Percentiles rank a stretch among this genome's conserved stretches.
Conservation (phyloP, 2,329 filamentous ascomycete species). For the Drechslerella dactyloides region DNA sequence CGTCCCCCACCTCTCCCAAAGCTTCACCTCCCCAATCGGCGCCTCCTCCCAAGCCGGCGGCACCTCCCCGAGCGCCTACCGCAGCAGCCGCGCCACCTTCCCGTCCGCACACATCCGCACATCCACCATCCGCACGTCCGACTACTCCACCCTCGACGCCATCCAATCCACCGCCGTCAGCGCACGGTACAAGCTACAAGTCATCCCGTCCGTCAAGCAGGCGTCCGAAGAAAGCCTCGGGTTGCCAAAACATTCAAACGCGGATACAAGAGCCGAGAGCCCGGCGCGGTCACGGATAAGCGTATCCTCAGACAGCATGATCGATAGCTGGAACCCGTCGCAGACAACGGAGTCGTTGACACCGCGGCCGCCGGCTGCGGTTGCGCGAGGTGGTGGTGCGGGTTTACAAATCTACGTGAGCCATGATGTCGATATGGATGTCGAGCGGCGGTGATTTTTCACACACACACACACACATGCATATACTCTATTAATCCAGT, state of each 20-base stretch:
- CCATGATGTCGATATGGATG: not conserved
- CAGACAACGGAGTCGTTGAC: slow-evolving; percentile 2
- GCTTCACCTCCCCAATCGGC: not conserved
- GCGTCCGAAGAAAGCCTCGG: not conserved
- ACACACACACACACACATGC: no score
- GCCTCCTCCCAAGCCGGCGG: not conserved
- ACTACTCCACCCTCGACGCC: not conserved
- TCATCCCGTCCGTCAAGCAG: not conserved
- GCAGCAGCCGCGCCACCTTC: not conserved
- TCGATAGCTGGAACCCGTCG: not conserved
- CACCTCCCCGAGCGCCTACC: not conserved
- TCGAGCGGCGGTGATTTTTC: not conserved
- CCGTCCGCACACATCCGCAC: not conserved
- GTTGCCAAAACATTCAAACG: not conserved
- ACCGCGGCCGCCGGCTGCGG: slow-evolving; percentile 1
- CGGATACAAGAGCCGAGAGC: not conserved
- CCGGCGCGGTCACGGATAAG: not conserved
- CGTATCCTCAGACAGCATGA: not conserved
- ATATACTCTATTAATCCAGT: no score
- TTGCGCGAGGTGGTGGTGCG: not conserved
- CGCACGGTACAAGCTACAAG: not conserved
- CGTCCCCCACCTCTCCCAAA: slow-evolving; percentile 7
- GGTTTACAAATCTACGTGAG: not conserved
- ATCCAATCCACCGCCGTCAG: not conserved
- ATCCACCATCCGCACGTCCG: not conserved